Percentiles rank a stretch among this genome's conserved stretches.
Evolutionary conservation across 23 red algal genomes (phyloP).

Genomic region (Gracilaria gracilis): DNA sequence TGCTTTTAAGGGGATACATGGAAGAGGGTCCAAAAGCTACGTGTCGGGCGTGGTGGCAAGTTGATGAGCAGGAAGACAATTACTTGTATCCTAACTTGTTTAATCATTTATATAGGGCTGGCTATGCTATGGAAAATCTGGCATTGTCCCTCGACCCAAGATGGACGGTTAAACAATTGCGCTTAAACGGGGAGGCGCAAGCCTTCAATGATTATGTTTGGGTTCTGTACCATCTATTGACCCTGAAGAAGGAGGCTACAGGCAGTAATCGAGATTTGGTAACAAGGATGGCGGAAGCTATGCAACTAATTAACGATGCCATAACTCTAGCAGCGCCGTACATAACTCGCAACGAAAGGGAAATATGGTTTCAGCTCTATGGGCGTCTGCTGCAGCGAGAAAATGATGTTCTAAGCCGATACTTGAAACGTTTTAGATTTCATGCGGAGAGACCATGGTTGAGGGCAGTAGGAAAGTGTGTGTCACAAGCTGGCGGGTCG

Average conservation of each 20-base stretch:
- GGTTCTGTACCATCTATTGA: background rate
- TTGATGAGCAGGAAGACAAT: constrained; percentile 7
- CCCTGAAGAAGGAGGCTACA: no score
- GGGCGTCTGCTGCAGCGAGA: background rate
- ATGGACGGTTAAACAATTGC: constrained; percentile 14
- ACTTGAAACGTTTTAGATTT: background rate
- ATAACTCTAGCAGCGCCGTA: constrained; percentile 7
- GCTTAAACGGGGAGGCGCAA: constrained; percentile 5
- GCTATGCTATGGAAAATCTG: background rate
- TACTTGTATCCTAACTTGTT: background rate
- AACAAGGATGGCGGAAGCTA: background rate
- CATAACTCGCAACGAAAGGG: background rate
- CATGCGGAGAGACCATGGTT: background rate
- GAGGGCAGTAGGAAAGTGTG: background rate
- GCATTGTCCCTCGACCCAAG: background rate
- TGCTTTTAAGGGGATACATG: background rate
- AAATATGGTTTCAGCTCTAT: no score
- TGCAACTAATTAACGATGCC: background rate
- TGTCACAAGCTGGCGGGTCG: background rate
- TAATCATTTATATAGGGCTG: background rate
- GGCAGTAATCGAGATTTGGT: background rate
- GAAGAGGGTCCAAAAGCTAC: background rate
- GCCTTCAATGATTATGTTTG: background rate
- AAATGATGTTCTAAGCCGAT: background rate
- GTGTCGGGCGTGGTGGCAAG: constrained; percentile 2